Evolutionary conservation across 1,139 yeast species (phyloP).

Genomic region (Taphrina betulina): DNA sequence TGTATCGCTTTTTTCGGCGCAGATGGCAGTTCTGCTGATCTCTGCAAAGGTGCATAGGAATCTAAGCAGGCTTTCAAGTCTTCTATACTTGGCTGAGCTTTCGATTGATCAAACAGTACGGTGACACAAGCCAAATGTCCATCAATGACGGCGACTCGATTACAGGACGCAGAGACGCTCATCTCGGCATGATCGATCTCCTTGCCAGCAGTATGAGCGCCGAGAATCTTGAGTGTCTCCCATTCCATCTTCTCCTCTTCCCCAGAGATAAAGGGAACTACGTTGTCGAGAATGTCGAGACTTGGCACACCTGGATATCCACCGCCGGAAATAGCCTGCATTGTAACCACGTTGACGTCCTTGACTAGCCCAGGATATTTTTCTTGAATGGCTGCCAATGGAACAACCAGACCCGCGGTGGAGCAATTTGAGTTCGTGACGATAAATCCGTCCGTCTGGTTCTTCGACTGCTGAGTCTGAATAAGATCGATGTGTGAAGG

Average conservation of each 20-base stretch:
- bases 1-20: constrained; percentile 93
- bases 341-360: constrained; percentile 79
- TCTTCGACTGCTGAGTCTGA: constrained; percentile 54
- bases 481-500: constrained; percentile 86
- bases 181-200: constrained; percentile 62
- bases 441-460: constrained; percentile 70
- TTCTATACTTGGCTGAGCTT: constrained; percentile 56
- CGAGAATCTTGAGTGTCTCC: constrained; percentile 95
- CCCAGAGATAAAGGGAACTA: constrained; percentile 91
- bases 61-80: constrained; percentile 68
- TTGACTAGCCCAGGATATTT: constrained; percentile 79
- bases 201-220: constrained; percentile 52
- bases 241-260: constrained; percentile 98
- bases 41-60: constrained; percentile 83
- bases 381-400: constrained; percentile 86
- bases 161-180: constrained; percentile 87
- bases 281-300: constrained; percentile 88
- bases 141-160: constrained; percentile 93
- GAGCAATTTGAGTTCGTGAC: constrained; percentile 97
- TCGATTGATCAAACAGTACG: constrained; percentile 73
- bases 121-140: constrained; percentile 98
- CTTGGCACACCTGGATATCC: constrained; percentile 98
- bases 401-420: constrained; percentile 96
- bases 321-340: constrained; percentile 98
- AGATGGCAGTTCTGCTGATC: constrained; percentile 72